Conservation (phyloP, 2,329 filamentous ascomycete genomes). For the Ascochyta viciae-villosae region DNA sequence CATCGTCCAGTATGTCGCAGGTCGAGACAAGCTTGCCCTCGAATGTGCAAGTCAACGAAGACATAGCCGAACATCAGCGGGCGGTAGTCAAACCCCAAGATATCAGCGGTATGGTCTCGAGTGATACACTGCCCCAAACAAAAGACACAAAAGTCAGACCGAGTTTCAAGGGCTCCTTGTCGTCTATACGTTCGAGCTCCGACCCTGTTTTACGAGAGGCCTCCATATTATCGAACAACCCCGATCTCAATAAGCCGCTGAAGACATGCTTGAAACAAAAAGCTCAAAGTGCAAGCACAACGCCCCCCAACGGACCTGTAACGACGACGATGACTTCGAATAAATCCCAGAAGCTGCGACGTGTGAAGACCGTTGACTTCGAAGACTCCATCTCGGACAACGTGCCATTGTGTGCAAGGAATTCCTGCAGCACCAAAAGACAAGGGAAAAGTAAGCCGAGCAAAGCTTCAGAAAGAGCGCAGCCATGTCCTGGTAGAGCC, state of each 20-base stretch:
- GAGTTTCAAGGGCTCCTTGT: not conserved
- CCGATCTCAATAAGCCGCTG: slow-evolving; percentile 16
- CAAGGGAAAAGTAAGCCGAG: not conserved
- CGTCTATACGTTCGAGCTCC: slow-evolving; percentile 8
- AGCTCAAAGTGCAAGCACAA: slow-evolving; percentile 30
- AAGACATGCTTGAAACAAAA: slow-evolving; percentile 40
- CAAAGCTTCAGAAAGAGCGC: not conserved
- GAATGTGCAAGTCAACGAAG: slow-evolving; percentile 14
- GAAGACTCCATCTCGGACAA: slow-evolving; percentile 16
- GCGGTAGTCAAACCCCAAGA: not conserved
- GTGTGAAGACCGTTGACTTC: slow-evolving; percentile 43
- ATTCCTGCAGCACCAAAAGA: not conserved
- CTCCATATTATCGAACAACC: slow-evolving; percentile 1
- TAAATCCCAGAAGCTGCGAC: slow-evolving; percentile 23
- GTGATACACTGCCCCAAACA: not conserved
- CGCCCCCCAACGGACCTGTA: slow-evolving; percentile 18
- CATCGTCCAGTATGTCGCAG: slow-evolving; percentile 20
- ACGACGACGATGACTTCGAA: not conserved
- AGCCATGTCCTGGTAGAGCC: slow-evolving; percentile 20
- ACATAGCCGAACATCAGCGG: not conserved
- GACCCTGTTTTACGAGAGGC: slow-evolving; percentile 9
- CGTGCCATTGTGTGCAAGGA: not conserved
- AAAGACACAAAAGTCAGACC: not conserved
- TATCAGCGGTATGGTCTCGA: not conserved
- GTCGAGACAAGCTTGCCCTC: slow-evolving; percentile 13